phyloP scores from a whole-genome alignment of 129 eudicot species.

The Rutidosis leptorrhynchoides region DNA sequence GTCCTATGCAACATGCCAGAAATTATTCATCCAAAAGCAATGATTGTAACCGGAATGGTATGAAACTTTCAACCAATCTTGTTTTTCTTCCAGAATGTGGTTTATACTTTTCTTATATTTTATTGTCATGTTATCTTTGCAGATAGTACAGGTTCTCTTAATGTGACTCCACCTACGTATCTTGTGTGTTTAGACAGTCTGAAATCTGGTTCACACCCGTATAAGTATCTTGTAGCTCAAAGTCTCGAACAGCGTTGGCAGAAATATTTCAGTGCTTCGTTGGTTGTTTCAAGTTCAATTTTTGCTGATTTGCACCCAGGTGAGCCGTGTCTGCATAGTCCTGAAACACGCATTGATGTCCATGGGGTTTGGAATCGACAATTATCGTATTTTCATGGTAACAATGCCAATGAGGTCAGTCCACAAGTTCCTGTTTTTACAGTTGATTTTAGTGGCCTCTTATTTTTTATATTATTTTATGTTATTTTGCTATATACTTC shows the following conservation, averaged over 20 bases:
- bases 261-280: conserved; percentile 50
- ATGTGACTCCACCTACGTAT: conserved; percentile 58
- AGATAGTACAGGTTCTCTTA: conserved; percentile 43
- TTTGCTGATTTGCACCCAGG: conserved; percentile 35
- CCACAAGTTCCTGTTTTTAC: conserved; percentile 1
- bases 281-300: conserved; percentile 60
- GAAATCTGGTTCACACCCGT: conserved; percentile 38
- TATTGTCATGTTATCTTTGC: conserved; percentile 26
- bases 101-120: neutral
- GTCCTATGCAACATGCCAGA: conserved; percentile 71
- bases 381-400: conserved; percentile 45
- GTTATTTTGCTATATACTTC: neutral
- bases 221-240: conserved; percentile 36
- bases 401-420: conserved; percentile 49
- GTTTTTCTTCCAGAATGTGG: neutral
- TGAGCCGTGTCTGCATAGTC: conserved; percentile 60
- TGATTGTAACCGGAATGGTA: conserved; percentile 29
- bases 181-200: conserved; percentile 51
- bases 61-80: conserved; percentile 2
- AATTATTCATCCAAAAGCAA: conserved; percentile 39
- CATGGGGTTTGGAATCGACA: conserved; percentile 51
- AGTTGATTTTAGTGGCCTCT: conserved; percentile 1
- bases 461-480: conserved; percentile 1
- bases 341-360: conserved; percentile 58
- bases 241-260: conserved; percentile 47